Evolutionary conservation across 495 filamentous ascomycete genomes (phyloP), one percentile per base, ranked within the genome.

Genomic region (Lasiosphaeria miniovina): DNA sequence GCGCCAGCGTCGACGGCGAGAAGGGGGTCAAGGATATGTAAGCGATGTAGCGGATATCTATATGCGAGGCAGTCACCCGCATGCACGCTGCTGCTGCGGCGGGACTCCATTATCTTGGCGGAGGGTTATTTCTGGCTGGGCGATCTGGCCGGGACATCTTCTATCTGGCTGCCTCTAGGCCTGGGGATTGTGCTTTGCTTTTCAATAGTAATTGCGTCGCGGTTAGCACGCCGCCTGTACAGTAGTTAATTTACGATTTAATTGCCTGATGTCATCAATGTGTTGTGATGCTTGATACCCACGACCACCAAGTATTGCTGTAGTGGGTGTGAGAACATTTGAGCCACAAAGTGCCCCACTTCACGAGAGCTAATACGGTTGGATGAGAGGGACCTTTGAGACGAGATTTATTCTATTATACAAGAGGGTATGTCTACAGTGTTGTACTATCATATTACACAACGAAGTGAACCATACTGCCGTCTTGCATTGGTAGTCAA

Each of bases 1-100:
- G 61, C 36, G 65, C 67, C 57, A 77, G 75, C 43, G 69, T 69
- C 50, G 70, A 75, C 63, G 75, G 71, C 58, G 45, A 62, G 57
- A 71, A 78, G 62, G 60, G 67, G 54, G 43, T 54, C 66, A 67
- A 70, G 64, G 67, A 65, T 48, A 59, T 64, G 51, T 68, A 66
- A 66, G 36, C 63, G 40, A 53, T 60, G 49, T n/a, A 31, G 33
- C 17, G 40, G 38, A 35, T 14, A 38, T 49, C 49, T 55, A 50
- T 34, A 49, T 10, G 61, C 56, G 59, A 65, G 53, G 57, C 14
- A 63, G 66, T 65, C 65, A 58, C 57, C 55, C 50, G 61, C 61
- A 57, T n/a, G 43, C 46, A 35, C 38, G 50, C 34, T 60, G 68
- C 24, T 24, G 24, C 24, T 0, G 24, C 24, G 24, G 24, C 60